A percentile compares a stretch with the other conserved stretches of the same genome.
These are phyloP conservation scores for Wickerhamomyces sp. DNA, from an alignment of 1,139 yeast genomes.

Conservation along the genomic window DNA sequence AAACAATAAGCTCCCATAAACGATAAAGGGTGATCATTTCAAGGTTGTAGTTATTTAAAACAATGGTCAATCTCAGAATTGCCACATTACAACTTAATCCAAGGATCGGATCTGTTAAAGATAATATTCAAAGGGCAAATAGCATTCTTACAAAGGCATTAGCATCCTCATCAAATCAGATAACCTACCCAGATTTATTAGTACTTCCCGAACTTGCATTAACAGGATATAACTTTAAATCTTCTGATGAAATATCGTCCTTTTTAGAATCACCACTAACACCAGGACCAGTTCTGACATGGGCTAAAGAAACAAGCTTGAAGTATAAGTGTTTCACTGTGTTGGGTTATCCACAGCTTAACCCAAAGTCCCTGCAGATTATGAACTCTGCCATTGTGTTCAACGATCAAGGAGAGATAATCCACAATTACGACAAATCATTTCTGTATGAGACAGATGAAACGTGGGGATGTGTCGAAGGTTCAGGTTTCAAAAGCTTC, in stretches of 20 bases:
- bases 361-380: constrained; percentile 28
- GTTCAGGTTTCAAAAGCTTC: constrained; percentile 39
- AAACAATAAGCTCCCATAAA: no score
- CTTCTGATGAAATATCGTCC: constrained; percentile 51
- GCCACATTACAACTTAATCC: constrained; percentile 74
- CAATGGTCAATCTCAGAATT: constrained; percentile 32
- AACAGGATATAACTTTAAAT: constrained; percentile 74
- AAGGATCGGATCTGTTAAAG: constrained; percentile 51
- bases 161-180: constrained; percentile 8
- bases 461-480: constrained; percentile 74
- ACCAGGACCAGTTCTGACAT: constrained; percentile 43
- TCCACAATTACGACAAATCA: constrained; percentile 72
- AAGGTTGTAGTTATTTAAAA: no score
- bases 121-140: constrained; percentile 48
- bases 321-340: constrained; percentile 61
- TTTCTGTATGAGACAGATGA: constrained; percentile 80
- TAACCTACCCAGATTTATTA: constrained; percentile 47
- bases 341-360: constrained; percentile 74
- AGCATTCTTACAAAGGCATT: constrained; percentile 30
- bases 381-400: constrained; percentile 75
- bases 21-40: no score
- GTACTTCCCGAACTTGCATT: constrained; percentile 82
- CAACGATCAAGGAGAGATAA: constrained; percentile 50
- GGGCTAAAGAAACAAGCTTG: constrained; percentile 55
- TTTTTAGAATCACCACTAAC: constrained; percentile 43